These are phyloP conservation scores for Hypoxylon crocopeplum DNA, from an alignment of 495 filamentous ascomycete genomes.

Conservation along the genomic window DNA sequence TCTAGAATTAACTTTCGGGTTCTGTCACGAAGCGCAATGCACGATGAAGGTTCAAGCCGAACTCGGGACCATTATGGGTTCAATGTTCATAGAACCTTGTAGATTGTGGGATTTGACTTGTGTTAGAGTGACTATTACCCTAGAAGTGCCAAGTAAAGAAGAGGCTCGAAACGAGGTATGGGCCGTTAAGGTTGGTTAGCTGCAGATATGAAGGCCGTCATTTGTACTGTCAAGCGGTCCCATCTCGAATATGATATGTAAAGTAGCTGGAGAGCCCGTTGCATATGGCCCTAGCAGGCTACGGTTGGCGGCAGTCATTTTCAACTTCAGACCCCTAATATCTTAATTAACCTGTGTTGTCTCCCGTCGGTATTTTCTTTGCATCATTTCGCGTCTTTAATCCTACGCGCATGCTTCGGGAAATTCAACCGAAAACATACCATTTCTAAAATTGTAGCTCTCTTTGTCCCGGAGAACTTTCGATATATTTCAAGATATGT, in stretches of 20 bases:
- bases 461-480: no score
- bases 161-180: background rate
- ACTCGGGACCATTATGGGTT: background rate
- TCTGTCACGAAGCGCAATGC: constrained; percentile 13
- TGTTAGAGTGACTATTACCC: background rate
- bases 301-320: background rate
- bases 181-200: background rate
- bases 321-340: background rate
- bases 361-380: background rate
- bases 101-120: background rate
- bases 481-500: no score
- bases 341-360: background rate
- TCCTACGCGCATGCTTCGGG: no score
- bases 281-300: background rate
- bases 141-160: background rate
- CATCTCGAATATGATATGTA: background rate
- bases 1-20: no score
- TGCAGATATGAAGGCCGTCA: constrained; percentile 1
- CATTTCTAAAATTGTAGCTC: no score
- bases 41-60: constrained; percentile 24
- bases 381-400: background rate
- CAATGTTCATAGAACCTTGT: constrained; percentile 4
- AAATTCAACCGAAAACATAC: background rate
- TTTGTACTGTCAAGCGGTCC: background rate
- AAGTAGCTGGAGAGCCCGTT: background rate